Base-by-base conservation (phyloP, 2,329 filamentous ascomycete species). In the Periconia sp. region DNA sequence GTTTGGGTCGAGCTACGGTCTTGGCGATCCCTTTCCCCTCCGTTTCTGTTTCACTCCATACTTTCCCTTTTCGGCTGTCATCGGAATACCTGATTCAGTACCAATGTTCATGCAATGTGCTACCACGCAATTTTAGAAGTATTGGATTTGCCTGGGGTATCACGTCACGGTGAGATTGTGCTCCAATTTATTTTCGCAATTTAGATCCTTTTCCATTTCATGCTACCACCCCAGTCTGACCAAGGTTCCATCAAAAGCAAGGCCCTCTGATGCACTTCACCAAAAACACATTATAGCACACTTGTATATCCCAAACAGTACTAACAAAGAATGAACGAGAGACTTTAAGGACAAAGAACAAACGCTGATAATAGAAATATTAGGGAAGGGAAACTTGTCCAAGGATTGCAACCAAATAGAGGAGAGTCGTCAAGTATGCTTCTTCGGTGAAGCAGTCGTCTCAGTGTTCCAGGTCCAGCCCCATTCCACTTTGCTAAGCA, bases 401-500 rank as follows among this genome's bases (percentile, higher is more conserved):
- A 39, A 11, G 16, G 17, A 31, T 31, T 24, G 36, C 36, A 36
- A 40, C 24, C 24, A 26, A 28, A 40, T n/a, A n/a, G 18, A 48
- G 37, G 44, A 47, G 36, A 59, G 34, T 57, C 56, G 46, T 61
- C 46, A 59, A 29, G 44, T 43, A 46, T 55, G 52, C 54, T 40
- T 52, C 36, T 35, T 30, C 17, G 56, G 17, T 30, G 12, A 32
- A 37, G 36, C 37, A 32, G 39, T 57, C 55, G 48, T 60, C 50
- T 54, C 56, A 52, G 44, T 54, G 41, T 24, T 42, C 57, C 54
- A 62, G 52, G 50, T 55, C 59, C 57, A 63, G 26, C 57, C 59
- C 48, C 57, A 65, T 19, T 64, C 61, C 26, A 65, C 41, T 40
- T 52, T 53, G 34, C 38, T 48, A 36, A 42, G 37, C 41, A 63